Base-by-base conservation (phyloP, 2,329 filamentous ascomycete genomes). In the Mycosphaerella sp. region DNA sequence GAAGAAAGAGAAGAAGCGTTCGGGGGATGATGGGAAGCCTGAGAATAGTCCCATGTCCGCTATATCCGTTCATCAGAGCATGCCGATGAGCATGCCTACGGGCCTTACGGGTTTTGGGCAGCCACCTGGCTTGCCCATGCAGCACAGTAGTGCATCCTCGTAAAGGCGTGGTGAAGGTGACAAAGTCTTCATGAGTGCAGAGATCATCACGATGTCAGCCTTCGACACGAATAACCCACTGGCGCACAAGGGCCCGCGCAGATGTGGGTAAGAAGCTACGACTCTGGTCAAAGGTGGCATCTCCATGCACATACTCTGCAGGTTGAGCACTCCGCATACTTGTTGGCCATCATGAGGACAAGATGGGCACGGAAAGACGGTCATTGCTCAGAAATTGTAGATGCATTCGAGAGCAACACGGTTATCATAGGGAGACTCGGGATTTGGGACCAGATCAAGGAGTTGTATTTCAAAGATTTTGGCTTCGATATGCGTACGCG, bases 1-100 rank as follows among this genome's bases (percentile, higher is more conserved):
- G 32, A 70, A 70, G 61, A 70, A 69, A 56, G 67, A 70, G 56
- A 70, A 70, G 61, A 70, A 70, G 60, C 53, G 62, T 27, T 44
- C 50, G 14, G 62, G 62, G 17, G 60, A 62, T 28, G 62, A 64
- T 53, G 56, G 54, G 34, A 60, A 59, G 47, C 21, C 21, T 21
- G 55, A 36, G 9, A 54, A 56, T 35, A 60, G 57, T 41, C 60
- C 60, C 21, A 25, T 39, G 12, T 43, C 42, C 34, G 52, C 56
- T 7, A 53, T 53, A 36, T 30, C 43, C 25, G 44, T 34, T n/a
- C 49, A 51, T 37, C 57, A 55, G 44, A 47, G 53, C 21, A 25
- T 58, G 25, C 52, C 51, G 10, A 35, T 47, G 27, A 54, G 50
- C n/a, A 41, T 41, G 41, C 51, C 45, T 18, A 53, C 57, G 12